These are phyloP conservation scores for Lathyrus oleraceus DNA, from an alignment of 306 rosid species.

Conservation along the genomic window DNA sequence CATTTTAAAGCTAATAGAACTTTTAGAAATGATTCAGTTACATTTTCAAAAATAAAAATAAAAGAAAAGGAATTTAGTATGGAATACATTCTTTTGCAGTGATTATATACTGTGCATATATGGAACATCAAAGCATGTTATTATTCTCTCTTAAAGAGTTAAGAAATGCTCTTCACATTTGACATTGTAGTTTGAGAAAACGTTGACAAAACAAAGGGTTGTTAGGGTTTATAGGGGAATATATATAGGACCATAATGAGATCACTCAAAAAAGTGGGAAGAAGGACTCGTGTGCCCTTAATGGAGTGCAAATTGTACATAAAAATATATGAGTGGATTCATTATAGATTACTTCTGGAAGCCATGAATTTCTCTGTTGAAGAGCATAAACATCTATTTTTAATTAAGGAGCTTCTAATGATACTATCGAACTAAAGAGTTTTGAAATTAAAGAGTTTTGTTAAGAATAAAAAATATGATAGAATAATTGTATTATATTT, in stretches of 20 bases:
- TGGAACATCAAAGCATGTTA: conserved; percentile 14
- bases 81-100: conserved; percentile 1
- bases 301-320: conserved; percentile 36
- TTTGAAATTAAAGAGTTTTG: no score
- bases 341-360: conserved; percentile 3
- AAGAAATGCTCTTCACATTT: conserved; percentile 2
- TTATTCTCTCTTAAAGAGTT: background rate
- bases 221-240: conserved; percentile 30
- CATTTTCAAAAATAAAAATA: background rate
- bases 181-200: background rate
- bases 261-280: conserved; percentile 3
- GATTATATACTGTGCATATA: background rate
- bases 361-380: conserved; percentile 12
- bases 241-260: conserved; percentile 1
- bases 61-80: background rate
- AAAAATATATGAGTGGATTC: conserved; percentile 23
- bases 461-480: no score
- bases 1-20: background rate
- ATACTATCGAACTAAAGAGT: no score
- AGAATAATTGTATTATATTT: no score
- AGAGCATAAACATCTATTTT: conserved; percentile 27
- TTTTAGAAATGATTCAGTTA: conserved; percentile 13
- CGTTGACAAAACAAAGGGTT: conserved; percentile 14
- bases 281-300: conserved; percentile 31
- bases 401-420: background rate